phyloP scores from a whole-genome alignment of 768 basidiomycete genomes.

The Leccinum truebloodii region DNA sequence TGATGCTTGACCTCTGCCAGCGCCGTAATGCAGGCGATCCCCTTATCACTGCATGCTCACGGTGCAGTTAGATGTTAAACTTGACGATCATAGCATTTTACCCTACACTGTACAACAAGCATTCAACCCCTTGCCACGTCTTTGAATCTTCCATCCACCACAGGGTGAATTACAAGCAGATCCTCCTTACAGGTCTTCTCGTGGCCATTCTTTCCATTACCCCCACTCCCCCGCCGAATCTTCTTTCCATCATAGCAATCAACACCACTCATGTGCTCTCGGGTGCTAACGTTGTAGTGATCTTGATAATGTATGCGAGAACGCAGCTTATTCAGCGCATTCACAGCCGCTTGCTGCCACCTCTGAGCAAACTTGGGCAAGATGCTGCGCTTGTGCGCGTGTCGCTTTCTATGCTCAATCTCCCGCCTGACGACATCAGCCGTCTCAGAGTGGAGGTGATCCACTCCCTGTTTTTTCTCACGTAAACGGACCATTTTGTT shows the following conservation, averaged over 20 bases:
- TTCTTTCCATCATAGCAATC: constrained; percentile 70
- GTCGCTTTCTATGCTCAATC: constrained; percentile 39
- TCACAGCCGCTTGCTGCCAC: constrained; percentile 50
- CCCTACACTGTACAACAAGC: constrained; percentile 15
- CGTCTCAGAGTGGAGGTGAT: constrained; percentile 46
- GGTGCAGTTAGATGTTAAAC: not conserved
- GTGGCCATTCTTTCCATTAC: constrained; percentile 11
- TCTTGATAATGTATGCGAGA: constrained; percentile 57
- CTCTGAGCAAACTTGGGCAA: constrained; percentile 36
- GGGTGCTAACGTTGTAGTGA: constrained; percentile 56
- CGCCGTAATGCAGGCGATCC: not conserved
- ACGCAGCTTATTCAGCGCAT: constrained; percentile 45
- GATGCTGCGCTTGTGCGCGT: constrained; percentile 23
- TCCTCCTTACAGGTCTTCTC: constrained; percentile 40
- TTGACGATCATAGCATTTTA: constrained; percentile 4
- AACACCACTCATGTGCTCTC: constrained; percentile 77
- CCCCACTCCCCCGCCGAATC: constrained; percentile 38
- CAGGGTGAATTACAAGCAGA: constrained; percentile 59
- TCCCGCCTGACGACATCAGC: constrained; percentile 48
- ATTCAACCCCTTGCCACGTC: constrained; percentile 44
- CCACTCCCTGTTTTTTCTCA: constrained; percentile 27
- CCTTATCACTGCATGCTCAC: not conserved
- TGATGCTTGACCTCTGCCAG: constrained; percentile 1
- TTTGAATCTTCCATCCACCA: constrained; percentile 65
- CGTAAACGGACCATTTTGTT: constrained; percentile 54